A percentile compares a stretch with the other conserved stretches of the same genome.
phyloP scores from a whole-genome alignment of 768 basidiomycete genomes.

The Kwoniella dejecticola region DNA sequence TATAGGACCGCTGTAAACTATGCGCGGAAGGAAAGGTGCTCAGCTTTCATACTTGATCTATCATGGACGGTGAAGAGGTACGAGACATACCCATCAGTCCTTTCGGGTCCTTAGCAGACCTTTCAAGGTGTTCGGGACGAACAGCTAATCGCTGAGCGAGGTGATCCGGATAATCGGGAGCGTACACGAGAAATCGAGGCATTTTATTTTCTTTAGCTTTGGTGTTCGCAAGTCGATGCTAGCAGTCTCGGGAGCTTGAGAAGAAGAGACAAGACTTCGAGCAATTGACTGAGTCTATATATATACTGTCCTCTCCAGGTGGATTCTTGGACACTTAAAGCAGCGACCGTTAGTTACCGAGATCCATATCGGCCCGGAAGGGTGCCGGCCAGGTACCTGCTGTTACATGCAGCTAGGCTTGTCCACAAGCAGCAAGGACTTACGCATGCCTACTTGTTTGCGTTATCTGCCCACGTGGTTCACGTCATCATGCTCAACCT shows the following conservation, averaged over 20 bases:
- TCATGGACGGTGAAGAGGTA: too few relatives aligned
- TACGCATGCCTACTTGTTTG: neutral
- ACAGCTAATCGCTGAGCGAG: constrained; percentile 44
- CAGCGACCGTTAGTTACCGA: too few relatives aligned
- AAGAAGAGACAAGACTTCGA: neutral
- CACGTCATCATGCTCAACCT: neutral
- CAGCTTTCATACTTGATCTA: too few relatives aligned
- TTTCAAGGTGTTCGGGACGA: constrained; percentile 41
- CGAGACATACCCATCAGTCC: neutral
- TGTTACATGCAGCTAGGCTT: neutral
- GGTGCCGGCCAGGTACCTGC: too few relatives aligned
- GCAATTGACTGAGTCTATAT: neutral
- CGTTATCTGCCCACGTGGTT: constrained; percentile 1
- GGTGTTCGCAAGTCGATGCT: neutral
- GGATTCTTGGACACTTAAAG: too few relatives aligned
- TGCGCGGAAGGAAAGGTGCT: too few relatives aligned
- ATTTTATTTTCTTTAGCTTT: constrained; percentile 15
- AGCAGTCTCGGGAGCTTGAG: neutral
- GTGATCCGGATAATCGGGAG: constrained; percentile 47
- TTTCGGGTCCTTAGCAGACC: constrained; percentile 35
- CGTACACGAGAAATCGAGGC: constrained; percentile 50
- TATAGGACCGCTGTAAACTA: constrained; percentile 25
- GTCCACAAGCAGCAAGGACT: neutral
- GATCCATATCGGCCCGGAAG: too few relatives aligned
- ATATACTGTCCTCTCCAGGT: too few relatives aligned